Base-by-base conservation (phyloP, 495 filamentous ascomycete species). In the Aspergillus carlsbadensis region DNA sequence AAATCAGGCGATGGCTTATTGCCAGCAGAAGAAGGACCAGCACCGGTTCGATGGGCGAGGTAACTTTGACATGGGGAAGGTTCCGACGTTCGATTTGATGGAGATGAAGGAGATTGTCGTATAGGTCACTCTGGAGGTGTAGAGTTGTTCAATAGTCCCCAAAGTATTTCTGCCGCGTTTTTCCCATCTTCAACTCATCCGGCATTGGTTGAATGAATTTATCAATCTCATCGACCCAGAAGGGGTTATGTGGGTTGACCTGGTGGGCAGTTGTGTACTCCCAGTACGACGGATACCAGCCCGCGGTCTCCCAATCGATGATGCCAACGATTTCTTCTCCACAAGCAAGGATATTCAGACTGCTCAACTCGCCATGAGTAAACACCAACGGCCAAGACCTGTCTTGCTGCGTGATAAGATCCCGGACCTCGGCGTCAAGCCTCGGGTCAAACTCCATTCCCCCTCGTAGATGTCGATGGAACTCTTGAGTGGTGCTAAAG, bases 281-380 rank as follows among this genome's bases (percentile, higher is more conserved):
- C 75, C 73, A 81, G 58, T 81, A 81, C 10, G 64, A 62, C 10
- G 77, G 78, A 62, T 70, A 78, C 76, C 78, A 82, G 31, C 75
- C 41, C 10, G 52, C 52, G 0, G 41, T 54, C 45, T 54, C 52
- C 52, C 52, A 54, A 63, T 83, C 77, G 65, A 82, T 66, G 54
- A 82, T 80, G 8, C 74, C 78, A 20, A 76, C 71, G 44, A 78
- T 60, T 31, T 70, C 54, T 60, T 72, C 70, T 10, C 64, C 71
- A 22, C 65, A 65, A 15, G 59, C 65, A 35, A 78, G 63, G 47
- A 78, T 73, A 43, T 78, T 77, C 13, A 75, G 64, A 39, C 72
- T 76, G 60, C 68, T 74, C 1, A 77, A 64, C 50, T 78, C 73
- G 24, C 69, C 69, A 61, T 77, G 75, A 18, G 74, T 76, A 53